Evolutionary conservation across 1,284 basidiomycete genomes (phyloP).

Genomic region (Apiotrichum akiyoshidainum): DNA sequence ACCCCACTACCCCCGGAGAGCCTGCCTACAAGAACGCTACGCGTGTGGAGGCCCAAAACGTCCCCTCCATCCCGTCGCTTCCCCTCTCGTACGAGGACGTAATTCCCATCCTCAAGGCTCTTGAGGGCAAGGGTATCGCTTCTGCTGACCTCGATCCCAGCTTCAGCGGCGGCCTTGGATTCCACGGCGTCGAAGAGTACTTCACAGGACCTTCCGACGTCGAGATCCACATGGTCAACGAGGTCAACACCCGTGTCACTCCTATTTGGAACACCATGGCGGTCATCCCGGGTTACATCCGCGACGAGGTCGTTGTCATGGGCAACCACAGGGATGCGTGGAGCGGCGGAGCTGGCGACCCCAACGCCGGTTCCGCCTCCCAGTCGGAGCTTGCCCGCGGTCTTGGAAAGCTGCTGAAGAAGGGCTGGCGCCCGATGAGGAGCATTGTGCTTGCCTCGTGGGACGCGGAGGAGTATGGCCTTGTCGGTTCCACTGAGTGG

Average conservation of each 20-base stretch:
- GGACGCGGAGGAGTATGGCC: slow-evolving; percentile 92
- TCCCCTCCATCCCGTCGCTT: slow-evolving; percentile 74
- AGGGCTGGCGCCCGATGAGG: slow-evolving; percentile 84
- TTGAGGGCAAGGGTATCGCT: slow-evolving; percentile 46
- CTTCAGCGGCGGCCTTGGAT: slow-evolving; percentile 53
- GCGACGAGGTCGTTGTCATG: slow-evolving; percentile 77
- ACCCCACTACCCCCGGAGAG: slow-evolving; percentile 67
- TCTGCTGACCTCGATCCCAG: slow-evolving; percentile 47
- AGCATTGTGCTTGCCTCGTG: slow-evolving; percentile 86
- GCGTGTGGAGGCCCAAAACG: slow-evolving; percentile 64
- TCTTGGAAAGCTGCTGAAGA: slow-evolving; percentile 66
- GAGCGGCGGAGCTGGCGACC: slow-evolving; percentile 78
- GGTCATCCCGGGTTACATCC: slow-evolving; percentile 80
- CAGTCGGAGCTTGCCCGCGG: slow-evolving; percentile 78
- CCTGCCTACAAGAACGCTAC: slow-evolving; percentile 83
- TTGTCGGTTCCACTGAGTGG: slow-evolving; percentile 84
- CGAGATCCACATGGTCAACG: slow-evolving; percentile 51
- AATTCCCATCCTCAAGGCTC: slow-evolving; percentile 51
- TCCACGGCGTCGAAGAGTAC: slow-evolving; percentile 52
- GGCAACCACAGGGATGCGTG: slow-evolving; percentile 77
- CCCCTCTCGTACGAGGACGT: slow-evolving; percentile 57
- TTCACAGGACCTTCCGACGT: slow-evolving; percentile 55
- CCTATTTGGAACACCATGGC: slow-evolving; percentile 67
- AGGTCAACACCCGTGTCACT: slow-evolving; percentile 73
- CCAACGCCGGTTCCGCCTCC: slow-evolving; percentile 81